These are phyloP conservation scores for Penicillium waksmanii DNA, from an alignment of 495 filamentous ascomycete species.

Conservation along the genomic window DNA sequence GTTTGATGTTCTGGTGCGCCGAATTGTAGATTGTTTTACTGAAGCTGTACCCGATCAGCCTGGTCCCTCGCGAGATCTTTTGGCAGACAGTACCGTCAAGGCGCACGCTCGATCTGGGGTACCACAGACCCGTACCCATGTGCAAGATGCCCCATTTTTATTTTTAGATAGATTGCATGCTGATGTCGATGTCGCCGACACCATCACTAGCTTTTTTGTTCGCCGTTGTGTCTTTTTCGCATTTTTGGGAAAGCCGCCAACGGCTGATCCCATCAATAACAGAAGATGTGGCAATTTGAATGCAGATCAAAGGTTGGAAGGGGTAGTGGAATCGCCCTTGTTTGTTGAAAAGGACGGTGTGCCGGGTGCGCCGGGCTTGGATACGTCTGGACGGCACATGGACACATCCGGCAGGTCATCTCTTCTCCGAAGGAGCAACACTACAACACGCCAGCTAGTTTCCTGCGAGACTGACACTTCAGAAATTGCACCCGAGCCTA, in stretches of 20 bases:
- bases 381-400: background rate
- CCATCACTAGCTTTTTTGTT: slow-evolving; percentile 36
- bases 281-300: too few species aligned
- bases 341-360: background rate
- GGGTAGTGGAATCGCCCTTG: too few species aligned
- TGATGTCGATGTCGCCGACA: slow-evolving; percentile 18
- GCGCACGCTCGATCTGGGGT: too few species aligned
- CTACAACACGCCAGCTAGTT: background rate
- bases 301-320: too few species aligned
- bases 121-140: too few species aligned
- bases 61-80: too few species aligned
- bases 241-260: background rate
- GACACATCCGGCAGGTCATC: background rate
- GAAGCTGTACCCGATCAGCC: slow-evolving; percentile 24
- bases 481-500: background rate
- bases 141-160: slow-evolving; percentile 21
- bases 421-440: too few species aligned
- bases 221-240: slow-evolving; percentile 33
- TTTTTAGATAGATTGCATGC: slow-evolving; percentile 35
- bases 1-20: slow-evolving; percentile 5
- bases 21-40: slow-evolving; percentile 33
- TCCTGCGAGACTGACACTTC: background rate
- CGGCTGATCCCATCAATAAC: too few species aligned
- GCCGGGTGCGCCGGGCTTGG: background rate
- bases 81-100: too few species aligned